Evolutionary conservation across 2,329 filamentous ascomycete species (phyloP).

Genomic region (Alternaria postmessia): DNA sequence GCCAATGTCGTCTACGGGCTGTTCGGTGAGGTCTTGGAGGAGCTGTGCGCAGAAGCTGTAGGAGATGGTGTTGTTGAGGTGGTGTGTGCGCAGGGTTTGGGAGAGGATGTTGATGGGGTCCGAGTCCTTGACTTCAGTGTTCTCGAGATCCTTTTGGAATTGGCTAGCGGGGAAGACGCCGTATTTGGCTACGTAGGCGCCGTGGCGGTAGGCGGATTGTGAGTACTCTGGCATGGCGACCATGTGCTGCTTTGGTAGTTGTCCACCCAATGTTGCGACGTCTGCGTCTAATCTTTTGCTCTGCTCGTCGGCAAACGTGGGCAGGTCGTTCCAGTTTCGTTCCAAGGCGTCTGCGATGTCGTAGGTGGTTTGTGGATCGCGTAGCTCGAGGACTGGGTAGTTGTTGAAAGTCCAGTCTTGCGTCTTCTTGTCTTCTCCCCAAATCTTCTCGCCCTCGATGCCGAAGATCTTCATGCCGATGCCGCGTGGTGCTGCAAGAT

Average conservation of each 20-base stretch:
- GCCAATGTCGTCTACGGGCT: constrained; percentile 49
- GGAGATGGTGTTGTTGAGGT: constrained; percentile 26
- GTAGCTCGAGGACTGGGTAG: constrained; percentile 58
- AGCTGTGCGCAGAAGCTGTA: constrained; percentile 57
- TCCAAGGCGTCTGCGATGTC: constrained; percentile 50
- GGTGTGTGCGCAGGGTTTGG: constrained; percentile 30
- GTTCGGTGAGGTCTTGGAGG: constrained; percentile 56
- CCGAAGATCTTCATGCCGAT: constrained; percentile 61
- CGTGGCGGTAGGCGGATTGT: constrained; percentile 59
- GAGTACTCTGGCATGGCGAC: constrained; percentile 53
- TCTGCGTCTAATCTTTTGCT: constrained; percentile 53
- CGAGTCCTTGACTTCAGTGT: constrained; percentile 39
- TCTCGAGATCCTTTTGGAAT: constrained; percentile 53
- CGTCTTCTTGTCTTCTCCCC: constrained; percentile 42
- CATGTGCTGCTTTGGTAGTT: constrained; percentile 37
- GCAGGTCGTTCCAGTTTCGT: constrained; percentile 37
- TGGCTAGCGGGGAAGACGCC: constrained; percentile 54
- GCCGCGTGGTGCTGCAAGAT: constrained; percentile 55
- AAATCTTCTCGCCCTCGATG: constrained; percentile 51
- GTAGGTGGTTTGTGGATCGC: constrained; percentile 55
- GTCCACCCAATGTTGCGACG: constrained; percentile 35
- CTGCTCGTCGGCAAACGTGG: constrained; percentile 47
- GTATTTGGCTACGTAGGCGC: constrained; percentile 59
- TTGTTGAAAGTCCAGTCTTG: constrained; percentile 61
- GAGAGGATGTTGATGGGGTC: constrained; percentile 42